Evolutionary conservation across 2,329 filamentous ascomycete species (phyloP), one percentile per base, ranked within the genome.

Genomic region (Penicillium sp.): DNA sequence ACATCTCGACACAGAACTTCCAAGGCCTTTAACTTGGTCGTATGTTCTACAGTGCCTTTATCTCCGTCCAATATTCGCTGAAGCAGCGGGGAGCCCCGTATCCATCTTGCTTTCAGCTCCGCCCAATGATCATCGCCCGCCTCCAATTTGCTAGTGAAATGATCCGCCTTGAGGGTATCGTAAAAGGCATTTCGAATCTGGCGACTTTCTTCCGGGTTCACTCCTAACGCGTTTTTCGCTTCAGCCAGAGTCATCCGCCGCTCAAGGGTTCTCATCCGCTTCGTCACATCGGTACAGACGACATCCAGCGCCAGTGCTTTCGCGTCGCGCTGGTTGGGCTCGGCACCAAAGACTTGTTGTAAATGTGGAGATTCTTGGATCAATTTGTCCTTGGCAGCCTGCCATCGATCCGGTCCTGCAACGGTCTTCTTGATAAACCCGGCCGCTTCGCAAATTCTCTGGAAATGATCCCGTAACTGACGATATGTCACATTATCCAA

Each of bases 261-360:
- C 42, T 82, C 79, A 48, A 81, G 64, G 9, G 73, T 81, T 59
- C 88, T 81, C 74, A 90, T 83, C 18, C 85, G 76, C 68, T 93
- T 93, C 1, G 86, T 90, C 28, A 91, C 85, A 68, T 91, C 87
- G 27, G 81, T 85, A 61, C 86, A 90, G 25, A 94, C 83, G 39
- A 89, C 79, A 63, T 94, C 88, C 4, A 94, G 72, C 0, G 87
- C 86, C 39, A 88, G 73, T 34, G 77, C 77, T 62, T 84, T 86
- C 37, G 76, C 73, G 38, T 85, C 82, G 12, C 79, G 66, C 24
- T 82, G 74, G 3, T 78, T 76, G 26, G 79, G 76, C 38, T 81
- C 76, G 5, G 75, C 66, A 70, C 77, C 81, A 60, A 89, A 81
- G 26, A 82, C 73, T 3, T 71, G 69, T 51, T 83, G 78, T 12